phyloP scores from a whole-genome alignment of 2,329 filamentous ascomycete genomes.

The Sporothrix pallida region DNA sequence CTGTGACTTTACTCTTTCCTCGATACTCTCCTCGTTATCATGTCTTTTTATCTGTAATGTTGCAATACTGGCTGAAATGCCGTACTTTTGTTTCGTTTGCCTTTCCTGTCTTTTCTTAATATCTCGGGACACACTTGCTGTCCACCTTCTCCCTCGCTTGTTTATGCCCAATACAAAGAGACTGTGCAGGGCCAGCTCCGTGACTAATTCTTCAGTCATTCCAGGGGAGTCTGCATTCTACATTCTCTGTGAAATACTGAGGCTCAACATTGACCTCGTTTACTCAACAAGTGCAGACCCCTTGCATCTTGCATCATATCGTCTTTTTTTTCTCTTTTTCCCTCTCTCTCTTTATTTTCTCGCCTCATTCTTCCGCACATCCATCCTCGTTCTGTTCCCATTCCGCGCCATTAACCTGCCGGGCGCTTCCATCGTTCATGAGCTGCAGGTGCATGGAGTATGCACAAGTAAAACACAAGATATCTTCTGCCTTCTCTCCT shows the following conservation, averaged over 20 bases:
- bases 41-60: background rate
- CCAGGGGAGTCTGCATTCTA: background rate
- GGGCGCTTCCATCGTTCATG: background rate
- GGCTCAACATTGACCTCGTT: background rate
- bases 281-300: background rate
- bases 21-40: background rate
- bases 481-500: background rate
- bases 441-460: constrained; percentile 11
- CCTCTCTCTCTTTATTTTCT: background rate
- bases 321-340: background rate
- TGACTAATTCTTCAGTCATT: background rate
- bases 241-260: background rate
- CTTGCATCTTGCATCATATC: background rate
- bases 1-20: background rate
- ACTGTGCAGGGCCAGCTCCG: background rate
- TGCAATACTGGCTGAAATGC: background rate
- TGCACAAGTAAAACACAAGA: background rate
- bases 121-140: background rate
- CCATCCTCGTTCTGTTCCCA: constrained; percentile 22
- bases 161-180: constrained; percentile 10
- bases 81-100: background rate
- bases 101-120: background rate
- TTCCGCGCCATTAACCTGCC: constrained; percentile 3
- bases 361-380: background rate
- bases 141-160: background rate